These are phyloP conservation scores for Schizochytrium sp. DNA, from an alignment of 108 stramenopile genomes.

Conservation along the genomic window DNA sequence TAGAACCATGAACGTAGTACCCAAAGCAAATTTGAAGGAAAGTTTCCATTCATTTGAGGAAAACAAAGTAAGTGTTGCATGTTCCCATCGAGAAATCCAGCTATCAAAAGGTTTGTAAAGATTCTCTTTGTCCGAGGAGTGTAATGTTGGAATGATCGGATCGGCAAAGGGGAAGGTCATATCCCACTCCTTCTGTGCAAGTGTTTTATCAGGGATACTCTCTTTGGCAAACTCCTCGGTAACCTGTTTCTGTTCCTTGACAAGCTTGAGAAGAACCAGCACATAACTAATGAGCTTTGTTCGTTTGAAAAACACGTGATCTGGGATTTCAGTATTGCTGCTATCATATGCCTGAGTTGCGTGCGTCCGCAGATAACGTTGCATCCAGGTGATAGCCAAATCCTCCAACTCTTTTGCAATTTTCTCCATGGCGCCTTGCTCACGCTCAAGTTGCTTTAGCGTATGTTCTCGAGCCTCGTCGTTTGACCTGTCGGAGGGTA, in stretches of 20 bases:
- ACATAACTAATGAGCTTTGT: conserved; percentile 27
- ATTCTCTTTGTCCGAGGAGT: neutral
- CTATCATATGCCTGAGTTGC: neutral
- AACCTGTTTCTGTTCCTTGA: neutral
- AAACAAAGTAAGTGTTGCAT: neutral
- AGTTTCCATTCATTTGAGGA: neutral
- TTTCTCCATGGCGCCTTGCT: neutral
- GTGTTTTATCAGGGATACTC: neutral
- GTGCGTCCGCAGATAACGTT: neutral
- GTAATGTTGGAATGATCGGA: neutral
- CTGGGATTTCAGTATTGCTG: neutral
- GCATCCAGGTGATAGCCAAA: conserved; percentile 4
- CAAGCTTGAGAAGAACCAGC: neutral
- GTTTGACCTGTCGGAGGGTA: neutral
- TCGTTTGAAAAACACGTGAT: neutral
- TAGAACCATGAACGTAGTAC: neutral
- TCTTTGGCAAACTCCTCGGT: neutral
- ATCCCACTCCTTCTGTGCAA: neutral
- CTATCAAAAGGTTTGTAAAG: neutral
- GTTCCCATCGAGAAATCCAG: neutral
- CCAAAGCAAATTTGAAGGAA: neutral
- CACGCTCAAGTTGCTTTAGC: neutral
- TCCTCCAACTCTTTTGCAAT: neutral
- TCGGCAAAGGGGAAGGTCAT: neutral
- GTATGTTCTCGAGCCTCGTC: neutral